Evolutionary conservation across 169 alveolate species (phyloP).

Genomic region (Ichthyophthirius multifiliis): DNA sequence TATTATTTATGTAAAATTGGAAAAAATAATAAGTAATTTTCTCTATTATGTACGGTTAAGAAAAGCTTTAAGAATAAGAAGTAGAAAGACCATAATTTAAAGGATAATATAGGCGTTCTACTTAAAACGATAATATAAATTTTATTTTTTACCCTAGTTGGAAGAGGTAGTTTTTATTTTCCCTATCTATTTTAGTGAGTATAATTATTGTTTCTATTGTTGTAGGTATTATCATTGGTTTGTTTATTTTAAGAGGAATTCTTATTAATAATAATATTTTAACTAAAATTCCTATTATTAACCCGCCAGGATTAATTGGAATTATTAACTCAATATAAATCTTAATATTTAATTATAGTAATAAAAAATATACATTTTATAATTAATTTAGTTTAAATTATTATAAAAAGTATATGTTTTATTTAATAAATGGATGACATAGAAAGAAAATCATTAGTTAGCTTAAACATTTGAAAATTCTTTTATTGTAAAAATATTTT

Average conservation of each 20-base stretch:
- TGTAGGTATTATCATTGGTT: constrained; percentile 8
- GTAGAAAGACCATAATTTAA: constrained; percentile 37
- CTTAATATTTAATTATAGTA: constrained; percentile 4
- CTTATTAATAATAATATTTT: not conserved
- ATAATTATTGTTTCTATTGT: constrained; percentile 12
- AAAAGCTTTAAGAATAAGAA: constrained; percentile 28
- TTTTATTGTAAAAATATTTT: constrained; percentile 21
- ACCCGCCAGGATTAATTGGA: constrained; percentile 8
- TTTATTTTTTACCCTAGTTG: constrained; percentile 3
- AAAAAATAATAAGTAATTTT: constrained; percentile 26
- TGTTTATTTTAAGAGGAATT: not conserved
- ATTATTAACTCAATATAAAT: constrained; percentile 17
- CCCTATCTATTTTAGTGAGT: constrained; percentile 8
- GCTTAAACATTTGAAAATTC: constrained; percentile 29
- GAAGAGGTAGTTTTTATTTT: not conserved
- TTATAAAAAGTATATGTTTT: not conserved
- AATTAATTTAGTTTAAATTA: not conserved
- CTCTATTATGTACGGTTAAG: constrained; percentile 22
- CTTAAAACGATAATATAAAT: constrained; percentile 23
- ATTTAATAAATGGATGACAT: constrained; percentile 2
- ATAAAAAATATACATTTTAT: not conserved
- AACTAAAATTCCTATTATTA: not conserved
- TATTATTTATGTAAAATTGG: constrained; percentile 35
- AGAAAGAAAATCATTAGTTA: constrained; percentile 29
- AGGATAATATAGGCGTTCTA: constrained; percentile 22